These are phyloP conservation scores for Jamesozyma jinghongensis DNA, from an alignment of 805 yeast genomes.

Conservation along the genomic window DNA sequence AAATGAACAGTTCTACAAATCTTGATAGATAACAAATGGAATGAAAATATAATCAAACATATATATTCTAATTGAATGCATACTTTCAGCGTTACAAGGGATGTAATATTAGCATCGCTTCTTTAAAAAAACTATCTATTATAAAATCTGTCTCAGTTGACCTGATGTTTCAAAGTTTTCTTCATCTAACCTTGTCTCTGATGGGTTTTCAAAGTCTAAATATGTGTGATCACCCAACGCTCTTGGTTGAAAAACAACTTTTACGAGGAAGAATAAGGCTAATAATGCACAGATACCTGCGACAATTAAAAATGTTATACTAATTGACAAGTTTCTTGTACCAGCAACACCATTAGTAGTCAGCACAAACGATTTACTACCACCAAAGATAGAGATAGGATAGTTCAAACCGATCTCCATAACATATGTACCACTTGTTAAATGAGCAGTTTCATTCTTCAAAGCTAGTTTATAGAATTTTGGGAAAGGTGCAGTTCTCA, in stretches of 20 bases:
- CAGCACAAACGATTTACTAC: conserved; percentile 74
- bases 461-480: conserved; percentile 76
- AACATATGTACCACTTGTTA: conserved; percentile 61
- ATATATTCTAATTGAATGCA: no score
- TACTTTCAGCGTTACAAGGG: no score
- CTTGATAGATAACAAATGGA: no score
- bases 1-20: no score
- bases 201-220: conserved; percentile 34
- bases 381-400: conserved; percentile 77
- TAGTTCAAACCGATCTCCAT: conserved; percentile 65
- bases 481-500: conserved; percentile 90
- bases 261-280: conserved; percentile 66
- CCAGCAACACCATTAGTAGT: conserved; percentile 81
- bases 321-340: conserved; percentile 76
- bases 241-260: conserved; percentile 78
- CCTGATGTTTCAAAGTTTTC: conserved; percentile 3
- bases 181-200: conserved; percentile 4
- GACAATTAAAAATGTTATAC: conserved; percentile 75
- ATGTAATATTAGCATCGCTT: not conserved
- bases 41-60: no score
- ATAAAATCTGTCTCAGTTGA: conserved; percentile 17
- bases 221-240: conserved; percentile 74
- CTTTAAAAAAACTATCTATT: not conserved
- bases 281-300: conserved; percentile 68
- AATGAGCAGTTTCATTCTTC: conserved; percentile 50